Base-by-base conservation (phyloP, 345 rosid species). In the Populus davidiana region DNA sequence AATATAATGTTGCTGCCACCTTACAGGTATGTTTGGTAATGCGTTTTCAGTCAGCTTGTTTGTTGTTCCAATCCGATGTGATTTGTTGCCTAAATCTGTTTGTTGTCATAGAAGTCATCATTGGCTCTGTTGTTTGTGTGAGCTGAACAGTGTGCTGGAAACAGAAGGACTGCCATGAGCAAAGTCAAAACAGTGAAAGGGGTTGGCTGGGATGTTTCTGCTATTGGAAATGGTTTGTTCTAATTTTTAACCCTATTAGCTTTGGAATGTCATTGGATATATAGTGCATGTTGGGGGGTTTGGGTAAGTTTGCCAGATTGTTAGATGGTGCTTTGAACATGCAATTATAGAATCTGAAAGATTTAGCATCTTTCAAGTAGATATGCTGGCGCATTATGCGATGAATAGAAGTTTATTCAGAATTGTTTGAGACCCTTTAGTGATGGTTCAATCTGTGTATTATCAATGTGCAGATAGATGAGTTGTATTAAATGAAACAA, bases 111-210 rank as follows among this genome's bases (percentile, higher is more conserved):
- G 38, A 38, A 8, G 23, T 21, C 11, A 5, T 9, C 47, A 59
- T 54, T 71, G 35, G 59, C 47, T 36, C 59, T 69, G 56, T 81
- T 64, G 33, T 41, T 56, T 77, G 39, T 75, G 33, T 70, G 83
- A 18, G 62, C 63, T 54, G 63, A 69, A 33, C 84, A 96, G 99
- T 96, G 99, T 86, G 99, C 99, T 25, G 99, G 98, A 76, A 96
- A 96, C 84, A 86, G 99, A 83, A 91, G 99, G 82, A 96, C 98
- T 49, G 97, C 99, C 74, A 96, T 96, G 99, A 96, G 98, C 88
- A 86, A 92, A 70, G 83, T 86, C 77, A 87, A 77, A 80, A 87
- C 81, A 62, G 99, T 96, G 49, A 92, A 81, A 84, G 99, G 98
- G 6, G 98, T 96, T 83, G 99, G 99, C 78, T 96, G 98, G 99